These are phyloP conservation scores for Gossypium bickii DNA, from an alignment of 345 rosid genomes.

Conservation along the genomic window DNA sequence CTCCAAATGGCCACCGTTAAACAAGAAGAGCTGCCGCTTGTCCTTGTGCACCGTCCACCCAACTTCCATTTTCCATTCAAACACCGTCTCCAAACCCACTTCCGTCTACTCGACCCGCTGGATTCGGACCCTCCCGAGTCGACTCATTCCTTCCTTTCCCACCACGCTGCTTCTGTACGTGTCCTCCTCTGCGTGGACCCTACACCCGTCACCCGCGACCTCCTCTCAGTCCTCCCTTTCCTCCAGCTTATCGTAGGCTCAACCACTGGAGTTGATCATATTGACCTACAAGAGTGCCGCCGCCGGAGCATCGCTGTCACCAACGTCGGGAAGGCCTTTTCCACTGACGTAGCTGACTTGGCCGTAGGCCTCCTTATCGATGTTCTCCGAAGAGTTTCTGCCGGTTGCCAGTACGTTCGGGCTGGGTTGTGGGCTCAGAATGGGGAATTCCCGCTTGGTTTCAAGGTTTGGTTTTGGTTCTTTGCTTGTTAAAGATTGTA, in stretches of 20 bases:
- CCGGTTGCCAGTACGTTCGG: slow-evolving; percentile 30
- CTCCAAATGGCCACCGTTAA: slow-evolving; percentile 4
- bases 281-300: slow-evolving; percentile 43
- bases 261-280: slow-evolving; percentile 36
- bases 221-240: slow-evolving; percentile 29
- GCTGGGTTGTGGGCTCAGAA: slow-evolving; percentile 25
- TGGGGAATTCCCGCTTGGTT: slow-evolving; percentile 34
- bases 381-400: slow-evolving; percentile 32
- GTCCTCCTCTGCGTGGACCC: slow-evolving; percentile 35
- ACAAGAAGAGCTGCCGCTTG: slow-evolving; percentile 17
- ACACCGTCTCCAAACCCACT: slow-evolving; percentile 3
- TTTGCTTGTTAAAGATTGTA: background rate
- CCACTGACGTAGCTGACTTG: slow-evolving; percentile 40
- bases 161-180: slow-evolving; percentile 23
- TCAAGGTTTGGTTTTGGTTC: slow-evolving; percentile 26
- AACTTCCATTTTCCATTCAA: slow-evolving; percentile 13
- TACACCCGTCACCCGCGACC: slow-evolving; percentile 23
- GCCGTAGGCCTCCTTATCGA: slow-evolving; percentile 40
- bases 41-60: slow-evolving; percentile 31
- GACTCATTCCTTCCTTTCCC: slow-evolving; percentile 26
- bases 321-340: slow-evolving; percentile 34
- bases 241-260: slow-evolving; percentile 31
- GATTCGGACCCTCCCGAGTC: slow-evolving; percentile 19
- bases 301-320: slow-evolving; percentile 36
- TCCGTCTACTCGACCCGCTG: slow-evolving; percentile 33